Percentiles rank a stretch among this genome's conserved stretches.
Conservation (phyloP, 169 alveolate genomes). For the Cryptosporidium viatorum region DNA sequence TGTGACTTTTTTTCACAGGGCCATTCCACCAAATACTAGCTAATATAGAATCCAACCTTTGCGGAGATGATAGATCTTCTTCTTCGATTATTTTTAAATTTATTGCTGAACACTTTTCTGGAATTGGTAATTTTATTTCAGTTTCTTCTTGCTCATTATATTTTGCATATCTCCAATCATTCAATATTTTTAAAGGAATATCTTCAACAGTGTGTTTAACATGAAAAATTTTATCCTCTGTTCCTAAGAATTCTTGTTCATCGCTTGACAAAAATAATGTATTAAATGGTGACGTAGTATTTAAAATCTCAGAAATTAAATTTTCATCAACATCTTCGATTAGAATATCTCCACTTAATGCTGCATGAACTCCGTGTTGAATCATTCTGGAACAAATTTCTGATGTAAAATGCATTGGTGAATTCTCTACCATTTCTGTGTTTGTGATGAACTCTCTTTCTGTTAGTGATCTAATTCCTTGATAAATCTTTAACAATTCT, state of each 20-base stretch:
- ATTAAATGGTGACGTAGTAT: slow-evolving; percentile 23
- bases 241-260: not conserved
- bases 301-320: slow-evolving; percentile 9
- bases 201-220: slow-evolving; percentile 35
- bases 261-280: slow-evolving; percentile 17
- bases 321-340: slow-evolving; percentile 58
- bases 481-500: slow-evolving; percentile 7
- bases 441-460: slow-evolving; percentile 59
- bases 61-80: not conserved
- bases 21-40: slow-evolving; percentile 67
- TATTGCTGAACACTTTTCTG: slow-evolving; percentile 52
- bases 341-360: slow-evolving; percentile 55
- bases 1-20: slow-evolving; percentile 19
- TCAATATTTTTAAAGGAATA: not conserved
- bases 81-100: slow-evolving; percentile 25
- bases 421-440: slow-evolving; percentile 23
- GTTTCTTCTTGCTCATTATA: not conserved
- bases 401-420: slow-evolving; percentile 53
- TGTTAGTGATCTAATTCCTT: slow-evolving; percentile 23
- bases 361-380: slow-evolving; percentile 57
- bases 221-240: slow-evolving; percentile 11
- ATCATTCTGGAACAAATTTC: slow-evolving; percentile 64
- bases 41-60: not conserved
- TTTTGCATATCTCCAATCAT: slow-evolving; percentile 5
- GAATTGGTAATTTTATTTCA: slow-evolving; percentile 31